Evolutionary conservation across 768 basidiomycete species (phyloP), one percentile per base, ranked within the genome.

Genomic region (Tricholoma matsutake): DNA sequence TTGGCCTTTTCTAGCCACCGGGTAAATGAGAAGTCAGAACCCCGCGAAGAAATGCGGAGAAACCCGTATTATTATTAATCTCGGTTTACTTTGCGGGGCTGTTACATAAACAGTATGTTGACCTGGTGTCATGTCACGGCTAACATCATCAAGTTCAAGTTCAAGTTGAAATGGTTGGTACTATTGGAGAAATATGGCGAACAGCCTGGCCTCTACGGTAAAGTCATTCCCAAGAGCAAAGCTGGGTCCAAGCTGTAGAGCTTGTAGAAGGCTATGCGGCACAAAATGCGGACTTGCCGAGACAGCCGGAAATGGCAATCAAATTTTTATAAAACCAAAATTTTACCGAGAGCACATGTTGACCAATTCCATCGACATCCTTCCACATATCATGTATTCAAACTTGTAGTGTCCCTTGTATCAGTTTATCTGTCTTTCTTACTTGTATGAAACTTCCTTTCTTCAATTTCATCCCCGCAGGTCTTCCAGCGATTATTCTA

Each of bases 331-430:
- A 61, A 60, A 63, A 43, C 29, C 41, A 67, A 65, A 68, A 63
- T 65, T 65, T 14, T 64, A 57, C 56, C 62, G 59, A 63, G 22
- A 49, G 57, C 61, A 61, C 63, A 64, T 64, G 68, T 71, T 67
- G 32, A 59, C 61, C 66, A 60, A 59, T 61, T 66, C 65, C 64
- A 64, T 65, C 61, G 57, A 49, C 47, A 25, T 59, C 58, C 37
- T 57, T 60, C 61, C 54, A 54, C 61, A 64, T 62, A 61, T 68
- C 65, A 72, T 70, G 68, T 71, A 69, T 60, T 63, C 59, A 57
- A 55, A 29, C 51, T 56, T 65, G 52, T 68, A 61, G 56, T 60
- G 45, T 57, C 32, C 54, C 54, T 64, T 63, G 57, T 64, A 61
- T 41, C 32, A 43, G 61, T 47, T 57, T 35, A 4, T 39, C 31